Conservation (phyloP, 2,329 filamentous ascomycete species). For the Colletotrichum somersetense region DNA sequence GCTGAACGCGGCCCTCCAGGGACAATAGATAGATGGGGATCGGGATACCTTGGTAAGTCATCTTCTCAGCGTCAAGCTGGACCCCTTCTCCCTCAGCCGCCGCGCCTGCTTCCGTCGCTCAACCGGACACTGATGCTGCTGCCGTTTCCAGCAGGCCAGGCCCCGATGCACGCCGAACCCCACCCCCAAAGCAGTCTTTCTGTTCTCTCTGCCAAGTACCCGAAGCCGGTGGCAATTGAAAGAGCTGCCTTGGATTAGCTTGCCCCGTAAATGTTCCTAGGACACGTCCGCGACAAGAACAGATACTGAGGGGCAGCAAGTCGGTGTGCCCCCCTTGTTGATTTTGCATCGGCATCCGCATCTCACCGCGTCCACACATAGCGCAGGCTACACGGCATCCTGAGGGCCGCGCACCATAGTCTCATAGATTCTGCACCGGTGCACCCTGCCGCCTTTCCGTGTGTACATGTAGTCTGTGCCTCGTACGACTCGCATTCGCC, state of each 20-base stretch:
- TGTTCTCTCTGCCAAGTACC: slow-evolving; percentile 1
- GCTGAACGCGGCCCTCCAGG: slow-evolving; percentile 33
- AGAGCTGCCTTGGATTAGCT: background rate
- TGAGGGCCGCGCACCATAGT: slow-evolving; percentile 13
- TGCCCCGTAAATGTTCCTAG: background rate
- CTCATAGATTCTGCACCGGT: slow-evolving; percentile 30
- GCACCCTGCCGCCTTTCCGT: slow-evolving; percentile 6
- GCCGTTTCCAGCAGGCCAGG: slow-evolving; percentile 31
- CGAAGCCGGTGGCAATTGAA: slow-evolving; percentile 8
- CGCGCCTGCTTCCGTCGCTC: slow-evolving; percentile 32
- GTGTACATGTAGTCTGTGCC: slow-evolving; percentile 26
- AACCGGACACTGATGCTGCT: slow-evolving; percentile 13
- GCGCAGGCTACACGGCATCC: slow-evolving; percentile 27
- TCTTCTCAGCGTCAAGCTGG: slow-evolving; percentile 11
- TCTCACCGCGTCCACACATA: slow-evolving; percentile 25
- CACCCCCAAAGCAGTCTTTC: background rate
- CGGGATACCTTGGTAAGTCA: background rate
- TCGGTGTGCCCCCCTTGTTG: slow-evolving; percentile 7
- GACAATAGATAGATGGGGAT: background rate
- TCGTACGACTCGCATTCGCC: slow-evolving; percentile 20
- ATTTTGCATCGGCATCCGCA: slow-evolving; percentile 38
- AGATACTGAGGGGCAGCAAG: background rate
- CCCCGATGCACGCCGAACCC: background rate
- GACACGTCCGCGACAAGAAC: slow-evolving; percentile 15
- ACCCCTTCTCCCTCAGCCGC: background rate